Evolutionary conservation across 1,139 yeast genomes (phyloP).

Genomic region (Suhomyces taliae): DNA sequence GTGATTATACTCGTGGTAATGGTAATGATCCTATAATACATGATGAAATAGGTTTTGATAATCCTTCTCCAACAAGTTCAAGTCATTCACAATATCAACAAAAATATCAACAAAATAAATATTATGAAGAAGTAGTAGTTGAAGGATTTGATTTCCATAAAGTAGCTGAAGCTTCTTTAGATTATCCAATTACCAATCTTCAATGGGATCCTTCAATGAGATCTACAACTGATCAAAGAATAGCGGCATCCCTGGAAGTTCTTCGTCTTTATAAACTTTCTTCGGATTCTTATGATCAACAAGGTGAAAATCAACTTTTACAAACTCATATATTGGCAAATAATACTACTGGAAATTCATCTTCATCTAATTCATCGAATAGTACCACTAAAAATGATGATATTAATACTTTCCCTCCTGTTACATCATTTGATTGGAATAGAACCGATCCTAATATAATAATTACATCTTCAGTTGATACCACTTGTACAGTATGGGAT

Average conservation of each 20-base stretch:
- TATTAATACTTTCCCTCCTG: slow-evolving; percentile 66
- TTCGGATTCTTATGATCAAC: slow-evolving; percentile 29
- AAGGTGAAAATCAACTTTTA: slow-evolving; percentile 31
- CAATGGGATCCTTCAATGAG: slow-evolving; percentile 68
- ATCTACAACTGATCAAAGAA: slow-evolving; percentile 34
- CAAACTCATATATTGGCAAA: slow-evolving; percentile 48
- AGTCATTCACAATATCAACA: background rate
- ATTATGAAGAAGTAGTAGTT: slow-evolving; percentile 12
- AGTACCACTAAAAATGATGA: slow-evolving; percentile 22
- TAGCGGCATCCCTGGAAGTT: slow-evolving; percentile 73
- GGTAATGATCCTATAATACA: slow-evolving; percentile 9
- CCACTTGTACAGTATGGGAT: slow-evolving; percentile 98
- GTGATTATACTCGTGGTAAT: slow-evolving; percentile 17
- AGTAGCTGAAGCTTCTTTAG: slow-evolving; percentile 54
- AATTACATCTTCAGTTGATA: slow-evolving; percentile 87
- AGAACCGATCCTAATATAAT: slow-evolving; percentile 64
- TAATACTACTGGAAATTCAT: slow-evolving; percentile 25
- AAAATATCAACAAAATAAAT: slow-evolving; percentile 1
- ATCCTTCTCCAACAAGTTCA: slow-evolving; percentile 11
- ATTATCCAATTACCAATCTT: slow-evolving; percentile 66
- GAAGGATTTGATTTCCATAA: slow-evolving; percentile 50
- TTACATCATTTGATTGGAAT: slow-evolving; percentile 96
- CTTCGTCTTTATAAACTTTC: slow-evolving; percentile 63
- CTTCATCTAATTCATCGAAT: slow-evolving; percentile 1
- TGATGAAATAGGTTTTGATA: slow-evolving; percentile 13